phyloP scores from a whole-genome alignment of 2,329 filamentous ascomycete species.

The Epichloe festucae region DNA sequence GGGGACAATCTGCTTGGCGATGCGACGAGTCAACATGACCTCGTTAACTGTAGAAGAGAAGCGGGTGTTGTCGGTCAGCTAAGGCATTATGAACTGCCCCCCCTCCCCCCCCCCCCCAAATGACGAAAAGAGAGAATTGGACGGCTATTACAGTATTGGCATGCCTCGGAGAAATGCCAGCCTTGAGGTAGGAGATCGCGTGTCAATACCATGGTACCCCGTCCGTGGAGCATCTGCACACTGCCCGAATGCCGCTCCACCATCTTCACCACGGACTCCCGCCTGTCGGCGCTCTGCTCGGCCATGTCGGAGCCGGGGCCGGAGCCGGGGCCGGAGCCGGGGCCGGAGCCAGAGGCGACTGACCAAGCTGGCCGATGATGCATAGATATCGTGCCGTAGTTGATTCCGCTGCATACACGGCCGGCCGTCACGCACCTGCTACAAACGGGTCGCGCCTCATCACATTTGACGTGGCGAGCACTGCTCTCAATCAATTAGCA shows the following conservation, averaged over 20 bases:
- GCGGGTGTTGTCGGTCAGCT: neutral
- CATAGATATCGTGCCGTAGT: neutral
- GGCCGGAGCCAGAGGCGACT: neutral
- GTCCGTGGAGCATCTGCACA: neutral
- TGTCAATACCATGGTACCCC: neutral
- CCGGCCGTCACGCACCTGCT: neutral
- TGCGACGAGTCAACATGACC: constrained; percentile 1
- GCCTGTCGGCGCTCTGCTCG: neutral
- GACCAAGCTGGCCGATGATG: neutral
- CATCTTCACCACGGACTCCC: neutral
- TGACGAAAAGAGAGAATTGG: no score
- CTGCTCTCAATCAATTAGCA: neutral
- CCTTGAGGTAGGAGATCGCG: neutral
- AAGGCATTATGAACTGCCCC: neutral
- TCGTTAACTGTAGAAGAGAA: neutral
- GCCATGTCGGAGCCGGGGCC: neutral
- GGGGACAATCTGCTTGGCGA: constrained; percentile 1
- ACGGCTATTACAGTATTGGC: neutral
- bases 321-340: neutral
- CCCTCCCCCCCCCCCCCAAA: no score
- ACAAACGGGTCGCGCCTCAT: neutral
- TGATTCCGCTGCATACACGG: neutral
- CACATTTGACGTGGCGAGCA: neutral
- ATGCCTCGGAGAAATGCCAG: constrained; percentile 1
- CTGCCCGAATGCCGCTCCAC: neutral